Evolutionary conservation across 441 rosid genomes (phyloP), one percentile per base, ranked within the genome.

Genomic region (Gossypium gossypioides): DNA sequence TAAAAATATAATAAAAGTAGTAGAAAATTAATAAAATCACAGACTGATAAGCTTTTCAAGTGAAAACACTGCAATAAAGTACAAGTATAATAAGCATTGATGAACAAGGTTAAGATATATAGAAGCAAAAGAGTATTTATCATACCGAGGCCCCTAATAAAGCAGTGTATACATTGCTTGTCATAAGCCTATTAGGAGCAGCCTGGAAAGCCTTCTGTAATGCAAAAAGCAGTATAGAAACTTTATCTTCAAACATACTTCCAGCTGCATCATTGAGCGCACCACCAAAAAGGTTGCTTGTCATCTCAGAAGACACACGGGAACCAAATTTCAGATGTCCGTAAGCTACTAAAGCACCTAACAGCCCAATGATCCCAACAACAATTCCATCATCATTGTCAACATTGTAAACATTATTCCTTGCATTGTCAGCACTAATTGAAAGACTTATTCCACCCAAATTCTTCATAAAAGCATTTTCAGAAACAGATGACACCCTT

Each of bases 361-460:
- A 73, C 42, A 96, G 84, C 75, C 96, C 90, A 87, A 91, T 88
- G 77, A 96, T 86, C 74, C 95, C 96, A 71, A 91, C 95, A 79
- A 91, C 84, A 71, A 89, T 85, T n/a, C 95, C 99, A 81, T 96
- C 98, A 52, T 84, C 85, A 81, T 84, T 86, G 79, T 96, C 98
- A 67, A 86, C 83, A 77, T 93, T 93, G 86, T 90, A 90, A 72
- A 85, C 93, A 59, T 96, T 96, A 77, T 96, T 96, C 83, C 99
- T 89, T 55, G 97, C 99, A 81, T 86, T 96, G 80, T 91, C 93
- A 52, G 97, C 96, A 76, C 92, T 93, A 76, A 96, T 93, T 44
- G 93, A 89, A 82, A 93, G 92, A 82, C 87, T 86, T 82, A 93
- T 96, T 68, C 99, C 98, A 78, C 99, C 98, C 79, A 93, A 82